Percentiles rank a stretch among this genome's conserved stretches.
These are phyloP conservation scores for Lycium barbarum DNA, from an alignment of 257 asterid species.

Conservation along the genomic window DNA sequence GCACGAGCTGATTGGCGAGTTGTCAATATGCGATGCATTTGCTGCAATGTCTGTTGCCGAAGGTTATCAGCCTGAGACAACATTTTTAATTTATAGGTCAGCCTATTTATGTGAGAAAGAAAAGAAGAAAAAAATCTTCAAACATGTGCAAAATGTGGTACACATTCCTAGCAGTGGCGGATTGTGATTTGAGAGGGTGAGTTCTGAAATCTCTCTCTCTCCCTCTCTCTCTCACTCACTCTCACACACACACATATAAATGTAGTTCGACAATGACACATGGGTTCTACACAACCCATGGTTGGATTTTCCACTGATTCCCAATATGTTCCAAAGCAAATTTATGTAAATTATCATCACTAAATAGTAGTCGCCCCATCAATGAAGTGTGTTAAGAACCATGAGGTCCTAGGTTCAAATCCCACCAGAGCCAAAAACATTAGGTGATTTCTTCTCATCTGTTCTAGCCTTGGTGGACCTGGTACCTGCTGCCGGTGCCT, in stretches of 20 bases:
- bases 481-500: too few relatives aligned
- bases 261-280: neutral
- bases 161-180: neutral
- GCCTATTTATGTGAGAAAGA: neutral
- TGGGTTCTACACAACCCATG: neutral
- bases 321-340: slow-evolving; percentile 3
- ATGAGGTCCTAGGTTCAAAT: too few relatives aligned
- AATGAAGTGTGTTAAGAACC: too few relatives aligned
- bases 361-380: too few relatives aligned
- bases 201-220: neutral
- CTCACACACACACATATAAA: neutral
- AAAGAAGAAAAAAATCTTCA: neutral
- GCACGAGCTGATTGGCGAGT: slow-evolving; percentile 97
- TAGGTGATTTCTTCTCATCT: too few relatives aligned
- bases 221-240: neutral
- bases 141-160: slow-evolving; percentile 13
- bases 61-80: slow-evolving; percentile 84
- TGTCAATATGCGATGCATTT: slow-evolving; percentile 87
- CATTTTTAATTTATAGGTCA: slow-evolving; percentile 2
- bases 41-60: slow-evolving; percentile 91
- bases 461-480: too few relatives aligned
- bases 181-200: neutral
- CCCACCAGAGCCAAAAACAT: too few relatives aligned
- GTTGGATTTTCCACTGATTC: neutral
- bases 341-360: slow-evolving; percentile 6